Conservation (phyloP, 805 yeast genomes). For the Lipomyces kockii region DNA sequence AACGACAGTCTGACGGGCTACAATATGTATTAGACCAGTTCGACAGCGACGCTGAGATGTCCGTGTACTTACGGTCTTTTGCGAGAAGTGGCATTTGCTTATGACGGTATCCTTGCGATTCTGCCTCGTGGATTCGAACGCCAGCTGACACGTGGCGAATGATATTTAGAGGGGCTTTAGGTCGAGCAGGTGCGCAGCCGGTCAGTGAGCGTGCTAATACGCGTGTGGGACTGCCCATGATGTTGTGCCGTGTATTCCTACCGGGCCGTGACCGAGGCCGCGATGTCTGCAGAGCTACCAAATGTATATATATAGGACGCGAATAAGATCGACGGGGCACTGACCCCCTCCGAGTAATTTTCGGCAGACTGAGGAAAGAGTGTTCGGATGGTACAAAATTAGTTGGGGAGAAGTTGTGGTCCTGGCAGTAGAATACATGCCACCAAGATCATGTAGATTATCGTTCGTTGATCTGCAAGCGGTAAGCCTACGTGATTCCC, state of each 20-base stretch:
- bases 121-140: neutral
- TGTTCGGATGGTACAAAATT: neutral
- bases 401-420: neutral
- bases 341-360: neutral
- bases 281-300: neutral
- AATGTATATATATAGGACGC: neutral
- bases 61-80: neutral
- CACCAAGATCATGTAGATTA: neutral
- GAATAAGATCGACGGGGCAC: neutral
- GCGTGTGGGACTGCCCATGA: neutral
- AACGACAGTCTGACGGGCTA: conserved; percentile 48
- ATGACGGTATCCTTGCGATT: neutral
- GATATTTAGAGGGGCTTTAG: neutral
- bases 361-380: neutral
- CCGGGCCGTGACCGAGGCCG: neutral
- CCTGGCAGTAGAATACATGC: neutral
- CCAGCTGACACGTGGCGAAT: neutral
- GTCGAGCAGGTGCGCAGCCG: neutral
- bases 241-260: neutral
- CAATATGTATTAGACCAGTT: neutral
- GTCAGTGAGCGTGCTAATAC: neutral
- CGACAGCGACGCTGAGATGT: neutral
- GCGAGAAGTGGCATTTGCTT: neutral
- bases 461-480: neutral
- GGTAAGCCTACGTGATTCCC: neutral